Evolutionary conservation across 2,329 filamentous ascomycete genomes (phyloP).

Genomic region (Monilinia aucupariae): DNA sequence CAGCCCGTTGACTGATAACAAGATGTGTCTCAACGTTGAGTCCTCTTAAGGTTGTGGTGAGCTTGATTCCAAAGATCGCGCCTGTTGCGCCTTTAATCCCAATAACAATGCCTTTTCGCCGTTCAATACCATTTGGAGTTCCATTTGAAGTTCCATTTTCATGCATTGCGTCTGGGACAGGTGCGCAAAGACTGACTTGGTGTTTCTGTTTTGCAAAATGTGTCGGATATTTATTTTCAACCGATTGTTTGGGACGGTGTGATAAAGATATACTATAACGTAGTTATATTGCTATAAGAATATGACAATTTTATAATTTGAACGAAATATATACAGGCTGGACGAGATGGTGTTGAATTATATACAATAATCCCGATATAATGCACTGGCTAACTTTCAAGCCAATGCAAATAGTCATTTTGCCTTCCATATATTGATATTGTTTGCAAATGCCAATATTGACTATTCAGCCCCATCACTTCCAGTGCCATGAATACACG

Average conservation of each 20-base stretch:
- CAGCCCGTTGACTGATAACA: slow-evolving; percentile 46
- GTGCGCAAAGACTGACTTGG: background rate
- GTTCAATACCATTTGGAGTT: background rate
- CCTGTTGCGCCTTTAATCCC: no score
- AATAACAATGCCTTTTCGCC: background rate
- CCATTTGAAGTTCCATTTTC: background rate
- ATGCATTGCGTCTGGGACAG: background rate
- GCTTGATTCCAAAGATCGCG: slow-evolving; percentile 37
- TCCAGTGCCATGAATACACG: no score
- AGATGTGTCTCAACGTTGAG: slow-evolving; percentile 45
- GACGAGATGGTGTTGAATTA: background rate
- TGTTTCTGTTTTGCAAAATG: background rate
- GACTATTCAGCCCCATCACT: background rate
- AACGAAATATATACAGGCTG: background rate
- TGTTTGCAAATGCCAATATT: background rate
- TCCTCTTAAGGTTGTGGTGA: slow-evolving; percentile 39
- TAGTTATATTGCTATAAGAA: background rate
- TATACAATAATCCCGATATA: background rate
- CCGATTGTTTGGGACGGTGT: no score
- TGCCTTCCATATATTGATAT: no score
- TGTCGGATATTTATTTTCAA: no score
- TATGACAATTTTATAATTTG: background rate
- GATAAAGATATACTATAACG: no score
- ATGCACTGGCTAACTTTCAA: background rate
- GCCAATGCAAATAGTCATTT: background rate